phyloP scores from a whole-genome alignment of 2,329 filamentous ascomycete genomes.

The Fusarium sp. region DNA sequence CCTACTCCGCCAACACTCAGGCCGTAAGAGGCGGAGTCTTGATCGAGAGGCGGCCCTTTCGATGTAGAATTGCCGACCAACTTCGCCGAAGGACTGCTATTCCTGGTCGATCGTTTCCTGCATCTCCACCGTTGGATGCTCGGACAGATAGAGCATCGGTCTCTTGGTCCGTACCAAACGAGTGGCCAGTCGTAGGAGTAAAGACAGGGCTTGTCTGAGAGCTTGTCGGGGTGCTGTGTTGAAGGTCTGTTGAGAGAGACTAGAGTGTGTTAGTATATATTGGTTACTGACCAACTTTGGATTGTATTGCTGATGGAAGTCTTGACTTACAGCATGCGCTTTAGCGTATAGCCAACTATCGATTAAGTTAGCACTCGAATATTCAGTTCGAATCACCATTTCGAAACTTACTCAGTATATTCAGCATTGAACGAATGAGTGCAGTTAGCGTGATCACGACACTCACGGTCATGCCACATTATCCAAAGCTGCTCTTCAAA shows the following conservation, averaged over 20 bases:
- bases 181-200: too few relatives aligned
- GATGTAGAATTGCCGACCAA: not conserved
- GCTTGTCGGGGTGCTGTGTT: not conserved
- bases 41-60: not conserved
- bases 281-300: not conserved
- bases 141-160: too few relatives aligned
- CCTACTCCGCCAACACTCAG: not conserved
- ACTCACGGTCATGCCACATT: not conserved
- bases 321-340: not conserved
- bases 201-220: too few relatives aligned
- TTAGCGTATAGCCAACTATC: not conserved
- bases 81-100: not conserved
- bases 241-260: not conserved
- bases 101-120: fast-evolving
- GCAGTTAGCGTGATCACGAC: not conserved
- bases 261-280: not conserved
- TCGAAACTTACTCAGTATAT: not conserved
- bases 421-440: not conserved
- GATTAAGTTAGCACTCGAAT: not conserved
- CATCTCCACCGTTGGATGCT: fast-evolving
- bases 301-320: not conserved
- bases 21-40: not conserved
- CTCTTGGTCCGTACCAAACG: not conserved
- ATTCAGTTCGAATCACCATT: not conserved
- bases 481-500: not conserved